Conservation (phyloP, 2,329 filamentous ascomycete genomes). For the Pyricularia sp. region DNA sequence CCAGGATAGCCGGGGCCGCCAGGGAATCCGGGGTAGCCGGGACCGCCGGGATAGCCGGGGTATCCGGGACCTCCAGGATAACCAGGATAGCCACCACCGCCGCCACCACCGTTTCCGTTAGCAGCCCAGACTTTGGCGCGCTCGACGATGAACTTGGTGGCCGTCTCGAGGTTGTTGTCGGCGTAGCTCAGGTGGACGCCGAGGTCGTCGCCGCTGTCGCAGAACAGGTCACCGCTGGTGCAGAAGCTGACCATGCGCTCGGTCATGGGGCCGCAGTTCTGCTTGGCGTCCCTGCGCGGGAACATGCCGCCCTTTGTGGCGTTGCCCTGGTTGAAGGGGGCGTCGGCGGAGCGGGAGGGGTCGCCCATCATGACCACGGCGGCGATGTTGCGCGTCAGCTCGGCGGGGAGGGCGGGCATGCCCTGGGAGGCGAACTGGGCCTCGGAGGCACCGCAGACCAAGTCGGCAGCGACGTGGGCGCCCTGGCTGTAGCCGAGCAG, state of each 20-base stretch:
- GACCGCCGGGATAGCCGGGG: too few species aligned
- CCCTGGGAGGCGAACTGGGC: constrained; percentile 10
- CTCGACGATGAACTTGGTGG: constrained; percentile 9
- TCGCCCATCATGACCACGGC: constrained; percentile 26
- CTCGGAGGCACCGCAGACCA: constrained; percentile 16
- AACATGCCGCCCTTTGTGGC: constrained; percentile 18
- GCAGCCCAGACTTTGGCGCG: constrained; percentile 9
- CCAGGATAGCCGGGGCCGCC: neutral
- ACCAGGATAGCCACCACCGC: neutral
- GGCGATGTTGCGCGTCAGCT: constrained; percentile 8
- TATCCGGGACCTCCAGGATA: neutral
- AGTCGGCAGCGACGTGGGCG: constrained; percentile 20
- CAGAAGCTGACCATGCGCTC: constrained; percentile 12
- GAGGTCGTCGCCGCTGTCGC: constrained; percentile 11
- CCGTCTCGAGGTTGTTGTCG: constrained; percentile 8
- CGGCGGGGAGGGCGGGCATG: constrained; percentile 9
- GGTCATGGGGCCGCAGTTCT: constrained; percentile 10
- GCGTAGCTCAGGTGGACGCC: constrained; percentile 12
- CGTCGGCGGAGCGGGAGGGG: constrained; percentile 19
- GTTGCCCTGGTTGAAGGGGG: constrained; percentile 20
- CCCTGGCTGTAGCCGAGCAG: constrained; percentile 53
- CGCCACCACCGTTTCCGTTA: neutral
- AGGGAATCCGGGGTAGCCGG: neutral
- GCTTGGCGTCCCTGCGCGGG: constrained; percentile 9
- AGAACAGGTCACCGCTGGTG: constrained; percentile 12